Evolutionary conservation across 2,329 filamentous ascomycete species (phyloP), one percentile per base, ranked within the genome.

Genomic region (Mollisiaceae sp.): DNA sequence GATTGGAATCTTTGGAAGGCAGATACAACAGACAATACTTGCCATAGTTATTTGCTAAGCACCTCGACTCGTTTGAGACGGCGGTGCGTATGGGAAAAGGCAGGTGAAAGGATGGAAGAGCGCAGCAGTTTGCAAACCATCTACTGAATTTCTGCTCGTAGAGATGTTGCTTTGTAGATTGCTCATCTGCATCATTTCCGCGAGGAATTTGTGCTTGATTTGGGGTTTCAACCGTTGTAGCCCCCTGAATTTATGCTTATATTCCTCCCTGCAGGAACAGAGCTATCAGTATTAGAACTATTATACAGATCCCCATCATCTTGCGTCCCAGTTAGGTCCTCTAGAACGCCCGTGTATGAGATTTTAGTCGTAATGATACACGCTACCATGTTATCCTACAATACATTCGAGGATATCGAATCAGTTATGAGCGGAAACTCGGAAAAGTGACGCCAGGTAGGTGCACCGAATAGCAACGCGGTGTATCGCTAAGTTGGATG

Each of bases 311-410:
- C 22, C 50, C 24, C 14, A 54, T 35, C 22, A 54, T 54, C 22
- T 54, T 54, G 24, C 22, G 6, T 14, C 24, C 11, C 9, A 32
- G 22, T 18, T 14, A 18, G 50, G 32, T 27, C 14, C 24, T 9
- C 45, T 20, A 20, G 24, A 54, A 54, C 50, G 50, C 50, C 50
- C 5, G 22, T 54, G 50, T 35, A 32, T 54, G 50, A 32, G 27
- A 32, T 3, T 32, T 32, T 32, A 32, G 20, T 54, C 12, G 50
- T 35, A 35, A 54, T 54, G 22, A 11, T 50, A 11, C 22, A 50
- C 45, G 22, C 45, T 8, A 43, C 20, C 45, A 50, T 50, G 41
- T 22, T 50, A 50, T 50, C 45, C 24, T 54, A 54, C 50, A 54
- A 18, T 18, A 54, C 24, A 14, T 18, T 35, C 50, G 14, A 54